phyloP scores from a whole-genome alignment of 2,329 filamentous ascomycete species.

The Hirsutella minnesotensis region DNA sequence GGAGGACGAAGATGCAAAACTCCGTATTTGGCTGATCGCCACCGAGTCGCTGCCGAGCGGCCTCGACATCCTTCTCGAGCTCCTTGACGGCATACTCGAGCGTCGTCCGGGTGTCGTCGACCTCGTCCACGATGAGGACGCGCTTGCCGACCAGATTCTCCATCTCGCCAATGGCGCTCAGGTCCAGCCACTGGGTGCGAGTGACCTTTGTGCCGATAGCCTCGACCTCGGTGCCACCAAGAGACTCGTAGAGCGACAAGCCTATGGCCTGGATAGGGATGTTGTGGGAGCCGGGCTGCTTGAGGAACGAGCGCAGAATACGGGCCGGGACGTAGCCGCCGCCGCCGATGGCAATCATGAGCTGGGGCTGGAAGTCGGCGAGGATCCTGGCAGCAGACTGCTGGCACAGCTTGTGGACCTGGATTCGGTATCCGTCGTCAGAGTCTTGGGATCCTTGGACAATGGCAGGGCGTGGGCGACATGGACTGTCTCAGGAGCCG shows the following conservation, averaged over 20 bases:
- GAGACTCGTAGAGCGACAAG: constrained; percentile 87
- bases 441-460: neutral
- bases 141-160: constrained; percentile 82
- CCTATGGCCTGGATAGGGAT: constrained; percentile 99
- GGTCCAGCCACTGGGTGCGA: constrained; percentile 94
- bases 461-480: neutral
- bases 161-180: constrained; percentile 73
- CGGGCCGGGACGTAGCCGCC: constrained; percentile 95
- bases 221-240: constrained; percentile 52
- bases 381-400: constrained; percentile 72
- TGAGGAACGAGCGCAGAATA: constrained; percentile 95
- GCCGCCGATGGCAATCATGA: constrained; percentile 97
- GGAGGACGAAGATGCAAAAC: constrained; percentile 91
- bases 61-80: constrained; percentile 86
- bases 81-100: constrained; percentile 89
- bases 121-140: constrained; percentile 87
- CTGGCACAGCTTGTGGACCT: constrained; percentile 98
- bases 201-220: constrained; percentile 85
- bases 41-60: constrained; percentile 62
- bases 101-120: constrained; percentile 89
- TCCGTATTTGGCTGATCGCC: constrained; percentile 56
- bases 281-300: constrained; percentile 74
- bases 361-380: constrained; percentile 75
- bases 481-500: neutral
- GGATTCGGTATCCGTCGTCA: constrained; percentile 8